A percentile compares a stretch with the other conserved stretches of the same genome.
Evolutionary conservation across 345 rosid species (phyloP).

Genomic region (Kernera saxatilis): DNA sequence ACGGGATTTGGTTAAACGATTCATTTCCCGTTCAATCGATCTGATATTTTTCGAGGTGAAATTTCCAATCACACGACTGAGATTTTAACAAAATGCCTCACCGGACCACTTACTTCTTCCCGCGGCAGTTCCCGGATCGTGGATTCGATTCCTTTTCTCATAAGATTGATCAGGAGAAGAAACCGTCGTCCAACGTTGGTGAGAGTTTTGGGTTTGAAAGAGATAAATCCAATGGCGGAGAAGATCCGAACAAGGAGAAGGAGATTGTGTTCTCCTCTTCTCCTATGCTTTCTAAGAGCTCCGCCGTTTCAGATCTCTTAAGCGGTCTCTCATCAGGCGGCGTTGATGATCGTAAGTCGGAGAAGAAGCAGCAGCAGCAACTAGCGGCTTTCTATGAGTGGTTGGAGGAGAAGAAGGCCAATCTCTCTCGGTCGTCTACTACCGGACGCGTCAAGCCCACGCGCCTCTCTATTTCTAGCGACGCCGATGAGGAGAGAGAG

Average conservation of each 20-base stretch:
- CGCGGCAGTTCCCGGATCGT: slow-evolving; percentile 92
- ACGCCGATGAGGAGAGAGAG: slow-evolving; percentile 48
- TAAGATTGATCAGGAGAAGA: slow-evolving; percentile 56
- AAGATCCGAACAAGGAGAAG: slow-evolving; percentile 3
- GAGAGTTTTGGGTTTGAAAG: slow-evolving; percentile 15
- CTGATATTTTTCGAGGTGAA: not conserved
- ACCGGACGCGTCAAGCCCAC: slow-evolving; percentile 35
- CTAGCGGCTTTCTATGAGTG: slow-evolving; percentile 60
- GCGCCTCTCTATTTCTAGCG: slow-evolving; percentile 29
- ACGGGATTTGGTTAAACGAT: slow-evolving; percentile 11
- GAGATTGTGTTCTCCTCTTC: slow-evolving; percentile 6
- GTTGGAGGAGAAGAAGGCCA: slow-evolving; percentile 50
- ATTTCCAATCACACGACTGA: slow-evolving; percentile 5
- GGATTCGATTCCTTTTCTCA: slow-evolving; percentile 48
- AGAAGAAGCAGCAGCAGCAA: slow-evolving; percentile 59
- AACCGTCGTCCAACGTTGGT: not conserved
- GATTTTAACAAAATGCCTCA: slow-evolving; percentile 63
- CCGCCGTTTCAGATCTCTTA: slow-evolving; percentile 55
- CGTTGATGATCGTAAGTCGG: slow-evolving; percentile 34
- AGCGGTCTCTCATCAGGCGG: slow-evolving; percentile 28
- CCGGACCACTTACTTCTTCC: slow-evolving; percentile 94
- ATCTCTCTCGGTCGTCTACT: slow-evolving; percentile 16
- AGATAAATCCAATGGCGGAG: not conserved
- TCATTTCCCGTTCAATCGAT: not conserved
- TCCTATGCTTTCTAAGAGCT: not conserved